Conservation (phyloP, 805 yeast genomes). For the Starmera dryadoides region DNA sequence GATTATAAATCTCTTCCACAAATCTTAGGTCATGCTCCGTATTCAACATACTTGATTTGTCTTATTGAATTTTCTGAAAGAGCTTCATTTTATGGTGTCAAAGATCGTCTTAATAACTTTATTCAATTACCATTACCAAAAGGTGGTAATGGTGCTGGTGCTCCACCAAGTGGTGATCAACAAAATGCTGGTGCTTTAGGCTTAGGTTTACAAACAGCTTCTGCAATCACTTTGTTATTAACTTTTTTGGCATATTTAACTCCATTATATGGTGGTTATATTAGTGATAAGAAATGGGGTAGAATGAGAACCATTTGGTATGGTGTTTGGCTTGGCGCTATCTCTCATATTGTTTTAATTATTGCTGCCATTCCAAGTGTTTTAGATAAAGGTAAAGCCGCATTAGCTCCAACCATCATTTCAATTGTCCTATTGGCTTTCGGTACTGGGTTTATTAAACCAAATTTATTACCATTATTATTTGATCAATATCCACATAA, state of each 20-base stretch:
- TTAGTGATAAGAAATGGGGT: slow-evolving; percentile 72
- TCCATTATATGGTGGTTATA: slow-evolving; percentile 69
- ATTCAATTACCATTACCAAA: slow-evolving; percentile 48
- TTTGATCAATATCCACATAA: slow-evolving; percentile 68
- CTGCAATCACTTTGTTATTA: slow-evolving; percentile 66
- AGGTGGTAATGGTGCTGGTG: slow-evolving; percentile 29
- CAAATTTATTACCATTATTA: slow-evolving; percentile 62
- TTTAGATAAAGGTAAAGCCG: slow-evolving; percentile 38
- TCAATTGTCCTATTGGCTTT: slow-evolving; percentile 48
- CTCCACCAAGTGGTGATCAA: slow-evolving; percentile 15
- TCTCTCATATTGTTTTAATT: slow-evolving; percentile 58
- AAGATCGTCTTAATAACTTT: slow-evolving; percentile 73
- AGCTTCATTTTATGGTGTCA: slow-evolving; percentile 72
- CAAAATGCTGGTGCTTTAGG: slow-evolving; percentile 45
- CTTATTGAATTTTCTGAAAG: slow-evolving; percentile 76
- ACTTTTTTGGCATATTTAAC: slow-evolving; percentile 81
- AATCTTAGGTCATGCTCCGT: slow-evolving; percentile 40
- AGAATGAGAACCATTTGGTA: slow-evolving; percentile 61
- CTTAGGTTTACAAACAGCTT: slow-evolving; percentile 55
- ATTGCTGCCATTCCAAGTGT: slow-evolving; percentile 59
- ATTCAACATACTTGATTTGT: slow-evolving; percentile 43
- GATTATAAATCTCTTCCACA: slow-evolving; percentile 27
- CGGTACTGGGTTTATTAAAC: slow-evolving; percentile 78
- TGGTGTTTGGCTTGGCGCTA: slow-evolving; percentile 50
- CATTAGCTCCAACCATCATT: slow-evolving; percentile 52